Percentiles rank a stretch among this genome's conserved stretches.
These are phyloP conservation scores for Carex arenaria DNA, from an alignment of 202 grass and related monocot species.

Conservation along the genomic window DNA sequence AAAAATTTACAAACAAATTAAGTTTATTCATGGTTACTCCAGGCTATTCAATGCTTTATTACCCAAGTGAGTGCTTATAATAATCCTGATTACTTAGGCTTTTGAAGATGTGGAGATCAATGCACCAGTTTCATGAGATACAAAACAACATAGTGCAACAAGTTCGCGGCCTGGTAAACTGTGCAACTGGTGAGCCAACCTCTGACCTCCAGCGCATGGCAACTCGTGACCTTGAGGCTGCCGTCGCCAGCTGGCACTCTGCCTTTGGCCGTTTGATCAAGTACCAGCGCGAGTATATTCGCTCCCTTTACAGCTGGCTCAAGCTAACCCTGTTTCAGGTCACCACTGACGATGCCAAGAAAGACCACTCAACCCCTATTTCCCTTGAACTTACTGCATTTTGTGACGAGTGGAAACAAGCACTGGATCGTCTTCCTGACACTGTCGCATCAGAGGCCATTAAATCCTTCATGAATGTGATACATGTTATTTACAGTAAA, in stretches of 20 bases:
- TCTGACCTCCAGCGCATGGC: slow-evolving; percentile 90
- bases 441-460: slow-evolving; percentile 86
- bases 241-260: slow-evolving; percentile 76
- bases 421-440: slow-evolving; percentile 78
- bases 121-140: slow-evolving; percentile 83
- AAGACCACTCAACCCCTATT: slow-evolving; percentile 55
- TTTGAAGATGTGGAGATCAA: slow-evolving; percentile 93
- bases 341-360: slow-evolving; percentile 44
- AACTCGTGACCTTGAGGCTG: slow-evolving; percentile 84
- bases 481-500: slow-evolving; percentile 91
- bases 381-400: slow-evolving; percentile 73
- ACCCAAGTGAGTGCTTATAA: slow-evolving; percentile 11
- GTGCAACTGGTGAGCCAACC: slow-evolving; percentile 61
- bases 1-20: background rate
- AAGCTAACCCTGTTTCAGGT: slow-evolving; percentile 84
- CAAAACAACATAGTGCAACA: slow-evolving; percentile 92
- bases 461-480: slow-evolving; percentile 87
- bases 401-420: slow-evolving; percentile 99
- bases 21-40: background rate
- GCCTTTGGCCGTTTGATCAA: slow-evolving; percentile 90
- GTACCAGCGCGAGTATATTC: slow-evolving; percentile 77
- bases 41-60: background rate
- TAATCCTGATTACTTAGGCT: slow-evolving; percentile 38
- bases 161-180: slow-evolving; percentile 81
- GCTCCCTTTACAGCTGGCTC: slow-evolving; percentile 75